phyloP scores from a whole-genome alignment of 2,329 filamentous ascomycete genomes.

The Incumbomyces lentus region DNA sequence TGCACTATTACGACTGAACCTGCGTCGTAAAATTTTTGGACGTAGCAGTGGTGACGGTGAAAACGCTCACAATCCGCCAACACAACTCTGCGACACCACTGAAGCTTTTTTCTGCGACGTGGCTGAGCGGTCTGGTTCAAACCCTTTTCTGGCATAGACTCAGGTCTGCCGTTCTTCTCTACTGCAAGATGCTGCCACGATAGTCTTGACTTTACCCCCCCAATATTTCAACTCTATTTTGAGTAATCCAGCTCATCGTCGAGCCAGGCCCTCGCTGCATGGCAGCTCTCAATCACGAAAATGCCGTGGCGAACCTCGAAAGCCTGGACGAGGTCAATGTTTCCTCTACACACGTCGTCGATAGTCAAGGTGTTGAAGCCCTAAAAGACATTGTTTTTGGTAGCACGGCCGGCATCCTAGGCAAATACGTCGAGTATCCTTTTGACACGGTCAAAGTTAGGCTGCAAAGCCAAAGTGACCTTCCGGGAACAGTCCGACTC shows the following conservation, averaged over 20 bases:
- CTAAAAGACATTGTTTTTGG: conserved; percentile 82
- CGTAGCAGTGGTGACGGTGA: background rate
- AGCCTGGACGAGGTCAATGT: conserved; percentile 11
- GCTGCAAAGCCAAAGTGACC: conserved; percentile 83
- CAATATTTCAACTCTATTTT: background rate
- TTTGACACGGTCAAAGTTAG: conserved; percentile 98
- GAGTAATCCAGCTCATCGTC: background rate
- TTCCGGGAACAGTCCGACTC: conserved; percentile 42
- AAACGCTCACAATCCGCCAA: background rate
- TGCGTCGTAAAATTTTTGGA: conserved; percentile 1
- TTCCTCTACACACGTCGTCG: conserved; percentile 6
- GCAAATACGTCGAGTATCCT: conserved; percentile 95
- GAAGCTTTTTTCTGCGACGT: background rate
- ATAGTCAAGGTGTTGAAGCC: conserved; percentile 54
- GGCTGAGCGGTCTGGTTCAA: background rate
- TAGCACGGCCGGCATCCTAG: conserved; percentile 74
- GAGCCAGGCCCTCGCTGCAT: conserved; percentile 9
- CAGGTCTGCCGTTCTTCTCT: background rate
- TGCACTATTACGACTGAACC: background rate
- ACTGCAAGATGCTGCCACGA: conserved; percentile 26
- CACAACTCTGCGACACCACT: background rate
- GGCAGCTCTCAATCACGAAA: conserved; percentile 18
- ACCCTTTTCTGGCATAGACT: background rate
- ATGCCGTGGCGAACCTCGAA: conserved; percentile 9
- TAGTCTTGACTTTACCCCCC: conserved; percentile 21